Conservation (phyloP, 495 filamentous ascomycete species). For the Neurospora sp. region DNA sequence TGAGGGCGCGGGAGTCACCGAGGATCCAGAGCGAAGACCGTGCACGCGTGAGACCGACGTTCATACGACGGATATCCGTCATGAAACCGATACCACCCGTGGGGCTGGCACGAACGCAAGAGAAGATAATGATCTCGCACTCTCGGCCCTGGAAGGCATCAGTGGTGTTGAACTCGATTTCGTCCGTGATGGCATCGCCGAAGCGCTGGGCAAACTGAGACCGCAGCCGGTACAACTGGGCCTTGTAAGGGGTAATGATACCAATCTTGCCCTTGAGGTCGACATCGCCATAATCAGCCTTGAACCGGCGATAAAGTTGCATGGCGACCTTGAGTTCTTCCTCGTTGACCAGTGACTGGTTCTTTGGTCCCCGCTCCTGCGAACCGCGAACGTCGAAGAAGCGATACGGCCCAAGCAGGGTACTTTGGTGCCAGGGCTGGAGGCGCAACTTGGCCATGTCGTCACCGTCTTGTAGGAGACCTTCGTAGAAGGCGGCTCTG, state of each 20-base stretch:
- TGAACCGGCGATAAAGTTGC: slow-evolving; percentile 68
- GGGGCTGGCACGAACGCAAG: slow-evolving; percentile 82
- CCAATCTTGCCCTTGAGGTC: slow-evolving; percentile 80
- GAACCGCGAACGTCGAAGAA: slow-evolving; percentile 94
- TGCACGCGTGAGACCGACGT: slow-evolving; percentile 92
- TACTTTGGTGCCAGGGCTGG: slow-evolving; percentile 75
- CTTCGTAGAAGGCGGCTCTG: slow-evolving; percentile 84
- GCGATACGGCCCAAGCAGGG: slow-evolving; percentile 80
- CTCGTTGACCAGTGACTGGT: slow-evolving; percentile 82
- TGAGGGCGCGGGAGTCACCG: slow-evolving; percentile 75
- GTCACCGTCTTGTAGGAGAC: slow-evolving; percentile 69
- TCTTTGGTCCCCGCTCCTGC: slow-evolving; percentile 63
- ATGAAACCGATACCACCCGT: slow-evolving; percentile 95
- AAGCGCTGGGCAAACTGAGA: slow-evolving; percentile 57
- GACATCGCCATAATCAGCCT: slow-evolving; percentile 53
- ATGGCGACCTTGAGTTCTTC: slow-evolving; percentile 79
- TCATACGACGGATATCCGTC: slow-evolving; percentile 97
- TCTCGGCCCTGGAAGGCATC: slow-evolving; percentile 97
- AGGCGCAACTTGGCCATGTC: slow-evolving; percentile 66
- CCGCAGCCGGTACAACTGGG: slow-evolving; percentile 74
- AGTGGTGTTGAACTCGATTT: slow-evolving; percentile 94
- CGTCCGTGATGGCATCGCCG: slow-evolving; percentile 63
- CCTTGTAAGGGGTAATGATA: slow-evolving; percentile 95
- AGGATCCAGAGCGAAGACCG: slow-evolving; percentile 94
- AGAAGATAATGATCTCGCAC: slow-evolving; percentile 97